Evolutionary conservation across 306 rosid genomes (phyloP).

Genomic region (Acacia melanoxylon): DNA sequence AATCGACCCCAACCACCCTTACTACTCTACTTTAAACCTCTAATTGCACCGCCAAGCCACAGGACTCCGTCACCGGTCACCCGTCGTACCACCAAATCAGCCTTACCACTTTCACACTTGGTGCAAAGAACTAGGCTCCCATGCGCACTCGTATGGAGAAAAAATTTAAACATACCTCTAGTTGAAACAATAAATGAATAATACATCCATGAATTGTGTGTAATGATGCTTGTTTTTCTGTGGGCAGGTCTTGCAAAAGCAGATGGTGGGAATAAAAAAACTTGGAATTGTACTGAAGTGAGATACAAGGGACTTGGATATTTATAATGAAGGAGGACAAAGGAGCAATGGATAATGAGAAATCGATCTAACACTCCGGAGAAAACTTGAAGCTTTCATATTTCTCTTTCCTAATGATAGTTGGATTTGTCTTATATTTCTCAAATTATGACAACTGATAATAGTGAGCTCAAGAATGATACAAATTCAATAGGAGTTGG

Average conservation of each 20-base stretch:
- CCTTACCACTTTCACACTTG: too few relatives aligned
- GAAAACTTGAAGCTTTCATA: background rate
- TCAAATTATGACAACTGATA: background rate
- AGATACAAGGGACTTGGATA: conserved; percentile 84
- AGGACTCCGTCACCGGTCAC: too few relatives aligned
- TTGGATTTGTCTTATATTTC: background rate
- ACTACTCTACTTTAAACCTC: too few relatives aligned
- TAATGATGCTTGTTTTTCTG: conserved; percentile 18
- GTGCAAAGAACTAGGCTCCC: too few relatives aligned
- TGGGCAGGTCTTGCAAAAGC: conserved; percentile 86
- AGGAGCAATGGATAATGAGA: conserved; percentile 39
- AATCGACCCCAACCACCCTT: too few relatives aligned
- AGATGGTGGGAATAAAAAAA: conserved; percentile 89
- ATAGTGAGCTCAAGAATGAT: background rate
- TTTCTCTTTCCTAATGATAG: background rate
- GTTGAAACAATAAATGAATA: background rate
- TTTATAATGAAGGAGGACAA: conserved; percentile 79
- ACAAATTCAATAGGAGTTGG: background rate
- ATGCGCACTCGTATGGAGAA: too few relatives aligned
- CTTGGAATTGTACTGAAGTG: conserved; percentile 91
- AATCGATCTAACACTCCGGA: conserved; percentile 11
- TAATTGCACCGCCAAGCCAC: too few relatives aligned
- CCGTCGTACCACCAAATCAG: too few relatives aligned
- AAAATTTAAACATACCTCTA: background rate
- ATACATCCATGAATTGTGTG: background rate